Evolutionary conservation across 2,329 filamentous ascomycete genomes (phyloP).

Genomic region (Cryphonectria carpinicola): DNA sequence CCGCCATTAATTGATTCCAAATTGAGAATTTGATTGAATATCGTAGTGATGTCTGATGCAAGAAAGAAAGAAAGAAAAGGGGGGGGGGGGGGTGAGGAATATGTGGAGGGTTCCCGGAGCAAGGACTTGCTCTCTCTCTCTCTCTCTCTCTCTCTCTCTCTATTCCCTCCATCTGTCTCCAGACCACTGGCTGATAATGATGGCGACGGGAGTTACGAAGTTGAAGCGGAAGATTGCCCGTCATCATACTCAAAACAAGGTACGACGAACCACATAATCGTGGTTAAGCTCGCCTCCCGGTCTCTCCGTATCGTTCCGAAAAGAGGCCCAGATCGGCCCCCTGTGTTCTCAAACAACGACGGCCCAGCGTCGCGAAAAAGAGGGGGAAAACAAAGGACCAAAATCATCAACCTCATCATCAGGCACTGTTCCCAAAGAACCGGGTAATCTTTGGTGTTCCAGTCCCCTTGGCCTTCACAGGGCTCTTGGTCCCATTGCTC

Average conservation of each 20-base stretch:
- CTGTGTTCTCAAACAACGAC: neutral
- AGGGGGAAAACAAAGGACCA: too few species aligned
- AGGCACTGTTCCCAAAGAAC: conserved; percentile 51
- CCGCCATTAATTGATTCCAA: neutral
- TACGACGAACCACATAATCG: neutral
- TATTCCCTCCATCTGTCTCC: neutral
- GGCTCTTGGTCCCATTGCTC: conserved; percentile 44
- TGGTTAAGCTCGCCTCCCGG: neutral
- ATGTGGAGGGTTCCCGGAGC: too few species aligned
- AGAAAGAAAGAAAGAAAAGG: too few species aligned
- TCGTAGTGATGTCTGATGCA: too few species aligned
- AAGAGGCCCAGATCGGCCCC: neutral
- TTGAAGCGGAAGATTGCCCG: neutral
- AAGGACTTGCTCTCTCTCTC: neutral
- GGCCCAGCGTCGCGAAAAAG: too few species aligned
- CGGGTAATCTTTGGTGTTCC: conserved; percentile 52
- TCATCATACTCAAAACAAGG: neutral
- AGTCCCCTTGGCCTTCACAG: conserved; percentile 37
- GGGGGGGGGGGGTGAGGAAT: too few species aligned
- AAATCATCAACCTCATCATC: conserved; percentile 24
- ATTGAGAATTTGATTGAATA: too few species aligned
- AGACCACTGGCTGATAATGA: neutral
- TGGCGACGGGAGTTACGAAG: neutral
- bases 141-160: neutral
- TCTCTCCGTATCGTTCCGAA: neutral